Percentiles rank a stretch among this genome's conserved stretches.
Evolutionary conservation across 306 rosid species (phyloP).

Genomic region (Gillenia trifoliata): DNA sequence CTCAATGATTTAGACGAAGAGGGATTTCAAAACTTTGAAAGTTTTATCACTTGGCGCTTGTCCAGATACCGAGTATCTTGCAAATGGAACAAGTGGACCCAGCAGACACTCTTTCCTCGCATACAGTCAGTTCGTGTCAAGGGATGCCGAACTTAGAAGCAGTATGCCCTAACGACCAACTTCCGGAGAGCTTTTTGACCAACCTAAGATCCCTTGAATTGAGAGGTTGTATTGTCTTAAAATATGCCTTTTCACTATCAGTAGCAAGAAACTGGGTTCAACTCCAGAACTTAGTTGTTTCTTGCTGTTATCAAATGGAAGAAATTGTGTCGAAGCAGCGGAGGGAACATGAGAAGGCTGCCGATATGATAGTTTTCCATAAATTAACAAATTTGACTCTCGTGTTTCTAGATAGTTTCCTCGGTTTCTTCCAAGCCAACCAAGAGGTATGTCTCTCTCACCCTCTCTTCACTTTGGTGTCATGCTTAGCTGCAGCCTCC

Average conservation of each 20-base stretch:
- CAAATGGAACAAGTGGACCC: not conserved
- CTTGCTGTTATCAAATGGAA: fast-evolving
- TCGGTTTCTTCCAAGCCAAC: not conserved
- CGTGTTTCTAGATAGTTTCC: fast-evolving
- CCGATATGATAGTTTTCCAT: not conserved
- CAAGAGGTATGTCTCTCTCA: not conserved
- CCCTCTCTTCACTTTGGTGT: no score
- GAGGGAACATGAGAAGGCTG: not conserved
- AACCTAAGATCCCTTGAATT: not conserved
- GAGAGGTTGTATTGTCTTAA: fast-evolving
- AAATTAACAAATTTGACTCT: not conserved
- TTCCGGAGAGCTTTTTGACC: not conserved
- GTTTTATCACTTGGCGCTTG: fast-evolving
- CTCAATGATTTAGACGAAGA: not conserved
- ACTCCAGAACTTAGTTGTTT: fast-evolving
- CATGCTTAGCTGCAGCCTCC: no score
- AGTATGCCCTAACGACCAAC: not conserved
- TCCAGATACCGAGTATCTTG: not conserved
- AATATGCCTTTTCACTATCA: not conserved
- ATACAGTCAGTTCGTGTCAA: fast-evolving
- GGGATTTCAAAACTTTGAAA: not conserved
- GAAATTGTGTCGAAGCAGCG: not conserved
- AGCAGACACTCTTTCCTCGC: not conserved
- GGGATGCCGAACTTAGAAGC: not conserved
- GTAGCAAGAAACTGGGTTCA: not conserved